Evolutionary conservation across 2,329 filamentous ascomycete species (phyloP), one percentile per base, ranked within the genome.

Genomic region (Hirsutella minnesotensis): DNA sequence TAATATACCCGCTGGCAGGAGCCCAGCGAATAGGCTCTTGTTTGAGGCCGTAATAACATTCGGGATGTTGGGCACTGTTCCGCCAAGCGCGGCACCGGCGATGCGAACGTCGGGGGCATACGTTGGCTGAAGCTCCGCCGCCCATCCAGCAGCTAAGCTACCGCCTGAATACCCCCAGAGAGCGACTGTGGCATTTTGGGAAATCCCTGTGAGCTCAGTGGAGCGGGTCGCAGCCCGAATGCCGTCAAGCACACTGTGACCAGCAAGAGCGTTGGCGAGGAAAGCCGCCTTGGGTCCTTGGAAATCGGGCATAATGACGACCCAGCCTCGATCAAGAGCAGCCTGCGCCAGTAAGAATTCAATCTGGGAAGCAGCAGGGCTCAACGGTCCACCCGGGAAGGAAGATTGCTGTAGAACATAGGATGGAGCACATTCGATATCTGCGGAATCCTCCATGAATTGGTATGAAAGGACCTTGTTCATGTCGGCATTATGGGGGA

Each of bases 281-380:
- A 67, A 73, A 2, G 66, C 60, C 2, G 65, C 67, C 12, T 54
- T 53, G 3, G 65, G 64, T 1, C 67, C 67, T 42, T 69, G 60
- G 43, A 62, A 66, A 48, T 74, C 71, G 0, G 70, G 68, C 59
- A 67, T 54, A 15, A 62, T 66, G 18, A 75, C 65, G 20, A 65
- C 56, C 68, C 68, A 73, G 5, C 69, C 68, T 48, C 58, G 43
- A 4, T 58, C 54, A 2, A 74, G 61, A 9, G 47, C 49, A 1
- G 44, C 46, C 29, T 54, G 44, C 7, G 53, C 39, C 5, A 54
- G 48, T 3, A 56, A 42, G 3, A 54, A 16, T 40, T 57, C 50
- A 3, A 41, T n/a, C 39, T 53, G 46, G 8, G 51, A 50, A 2
- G 46, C 50, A 21, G 58, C 54, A 9, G 61, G 59, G 7, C 63